Evolutionary conservation across 2,329 filamentous ascomycete genomes (phyloP), one percentile per base, ranked within the genome.

Genomic region (Macrophomina phaseolina): DNA sequence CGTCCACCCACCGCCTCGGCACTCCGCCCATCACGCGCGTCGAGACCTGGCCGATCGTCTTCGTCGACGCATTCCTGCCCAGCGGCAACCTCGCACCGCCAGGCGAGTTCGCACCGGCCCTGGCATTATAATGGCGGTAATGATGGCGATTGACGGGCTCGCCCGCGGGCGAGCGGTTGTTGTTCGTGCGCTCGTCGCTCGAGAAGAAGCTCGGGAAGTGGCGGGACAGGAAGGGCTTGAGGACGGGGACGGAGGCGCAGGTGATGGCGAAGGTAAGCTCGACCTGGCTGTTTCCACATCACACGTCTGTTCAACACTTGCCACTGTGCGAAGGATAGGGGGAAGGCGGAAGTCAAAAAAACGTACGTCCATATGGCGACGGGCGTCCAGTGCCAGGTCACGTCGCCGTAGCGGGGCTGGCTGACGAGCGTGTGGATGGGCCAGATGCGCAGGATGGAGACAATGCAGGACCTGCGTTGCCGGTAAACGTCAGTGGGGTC

Each of bases 171-270:
- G 23, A 48, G 56, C 23, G 30, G 40, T 48, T 40, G 56, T 45
- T 9, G 6, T n/a, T 23, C 9, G 36, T 42, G 28, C 16, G 32
- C 34, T 40, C 16, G 18, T 12, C 8, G 60, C 18, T 40, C 18
- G 60, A 51, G 60, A 52, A 49, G 34, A 52, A 5, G n/a, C 14
- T 1, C 0, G 45, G 45, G 32, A 51, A 52, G 46, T 51, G 45
- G 46, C 60, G 60, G 45, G 45, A 42, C 5, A 63, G 45, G 60
- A 63, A 63, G 11, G 60, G 60, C 1, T 52, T 49, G 46, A 63
- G 60, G 60, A 52, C 34, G 32, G 60, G 60, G 18, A 63, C 46
- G 60, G 45, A 63, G 46, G 60, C 60, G 60, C 60, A 63, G 60
- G 34, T 42, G 45, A 63, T 63, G 60, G 28, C 32, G 45, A 63